Evolutionary conservation across 129 eudicot species (phyloP), one percentile per base, ranked within the genome.

Genomic region (Oenanthe sinensis): DNA sequence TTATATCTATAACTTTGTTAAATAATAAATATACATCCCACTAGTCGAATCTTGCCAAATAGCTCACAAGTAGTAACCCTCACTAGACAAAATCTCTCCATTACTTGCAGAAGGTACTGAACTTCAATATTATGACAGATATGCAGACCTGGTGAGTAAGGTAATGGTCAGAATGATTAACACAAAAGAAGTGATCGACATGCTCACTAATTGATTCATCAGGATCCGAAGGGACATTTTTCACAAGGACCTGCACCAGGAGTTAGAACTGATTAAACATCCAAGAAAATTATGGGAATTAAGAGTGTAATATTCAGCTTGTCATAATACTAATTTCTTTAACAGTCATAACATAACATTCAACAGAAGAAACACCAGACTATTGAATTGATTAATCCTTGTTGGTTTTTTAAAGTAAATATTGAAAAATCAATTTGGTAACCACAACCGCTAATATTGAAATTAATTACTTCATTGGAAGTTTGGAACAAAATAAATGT

Each of bases 201-300:
- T 94, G 98, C 85, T 90, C 90, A 60, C 93, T 89, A 58, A 94
- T 89, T 73, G 98, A 91, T 87, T 94, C 97, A 81, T 94, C 97
- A 46, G 87, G 87, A 83, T 91, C 97, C 17, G 91, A 90, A 71
- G 98, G 98, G 79, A 94, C 92, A 85, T 91, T 91, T 84, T 96
- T 90, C 71, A 94, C 97, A 82, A 94, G 97, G 72, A 94, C 98
- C 98, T 94, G 87, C 81, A 84, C 42, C 30, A 78, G 58, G 48
- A 82, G 82, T 71, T 10, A 24, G 33, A 37, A 62, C 40, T 33
- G 22, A 62, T 44, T 60, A 65, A 24, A 77, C 37, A 44, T 47
- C 39, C 48, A 78, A 78, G 72, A 2, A 39, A 16, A 77, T n/a
- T 77, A 60, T 24, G 71, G 40, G 22, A 76, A 55, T 55, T 24